Evolutionary conservation across 306 rosid genomes (phyloP).

Genomic region (Cicer chorassanicum): DNA sequence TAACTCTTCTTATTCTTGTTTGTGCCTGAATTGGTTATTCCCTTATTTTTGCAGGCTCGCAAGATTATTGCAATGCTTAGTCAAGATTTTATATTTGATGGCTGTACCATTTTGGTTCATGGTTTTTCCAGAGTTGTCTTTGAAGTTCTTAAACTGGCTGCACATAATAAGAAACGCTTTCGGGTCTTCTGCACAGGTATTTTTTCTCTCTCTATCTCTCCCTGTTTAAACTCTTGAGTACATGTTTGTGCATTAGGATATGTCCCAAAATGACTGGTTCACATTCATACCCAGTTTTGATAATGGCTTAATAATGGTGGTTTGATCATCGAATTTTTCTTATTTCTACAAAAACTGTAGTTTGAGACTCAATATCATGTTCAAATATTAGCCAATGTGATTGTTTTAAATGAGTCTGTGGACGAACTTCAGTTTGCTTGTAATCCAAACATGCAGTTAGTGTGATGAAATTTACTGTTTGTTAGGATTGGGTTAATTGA

Average conservation of each 20-base stretch:
- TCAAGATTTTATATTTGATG: conserved; percentile 90
- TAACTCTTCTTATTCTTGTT: background rate
- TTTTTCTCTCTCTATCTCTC: background rate
- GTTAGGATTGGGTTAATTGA: background rate
- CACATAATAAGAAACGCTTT: conserved; percentile 77
- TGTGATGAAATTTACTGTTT: background rate
- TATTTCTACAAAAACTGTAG: background rate
- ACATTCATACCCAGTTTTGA: background rate
- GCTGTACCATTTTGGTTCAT: conserved; percentile 93
- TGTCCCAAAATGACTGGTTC: background rate
- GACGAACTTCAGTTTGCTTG: background rate
- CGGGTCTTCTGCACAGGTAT: conserved; percentile 94
- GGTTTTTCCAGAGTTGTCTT: conserved; percentile 93
- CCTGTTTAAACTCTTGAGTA: background rate
- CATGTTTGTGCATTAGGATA: background rate
- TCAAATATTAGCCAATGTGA: background rate
- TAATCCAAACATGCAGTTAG: conserved; percentile 9
- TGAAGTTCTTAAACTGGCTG: conserved; percentile 81
- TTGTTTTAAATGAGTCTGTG: too few species aligned
- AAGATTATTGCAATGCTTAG: conserved; percentile 84
- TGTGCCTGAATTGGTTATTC: conserved; percentile 21
- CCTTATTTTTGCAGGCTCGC: conserved; percentile 72
- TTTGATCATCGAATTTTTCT: background rate
- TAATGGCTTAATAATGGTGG: background rate
- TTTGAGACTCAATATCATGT: background rate